Conservation (phyloP, 169 alveolate species). For the Prorocentrum cordatum region DNA sequence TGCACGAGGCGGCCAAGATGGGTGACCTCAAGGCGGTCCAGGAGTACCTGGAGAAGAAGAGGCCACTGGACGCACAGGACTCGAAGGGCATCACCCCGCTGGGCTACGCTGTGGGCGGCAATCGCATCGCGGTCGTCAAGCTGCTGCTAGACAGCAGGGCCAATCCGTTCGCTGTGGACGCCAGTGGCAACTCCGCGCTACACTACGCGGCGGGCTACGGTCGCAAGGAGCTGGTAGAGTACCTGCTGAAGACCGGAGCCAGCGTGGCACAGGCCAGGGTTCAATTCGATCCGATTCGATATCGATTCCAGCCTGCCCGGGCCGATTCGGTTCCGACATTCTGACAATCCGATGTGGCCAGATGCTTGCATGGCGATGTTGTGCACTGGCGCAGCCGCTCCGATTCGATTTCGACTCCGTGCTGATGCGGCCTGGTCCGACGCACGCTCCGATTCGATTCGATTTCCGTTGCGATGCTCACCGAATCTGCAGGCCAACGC, state of each 20-base stretch:
- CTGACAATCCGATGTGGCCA: too few relatives aligned
- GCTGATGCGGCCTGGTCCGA: too few relatives aligned
- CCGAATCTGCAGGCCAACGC: conserved; percentile 49
- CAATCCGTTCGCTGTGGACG: conserved; percentile 44
- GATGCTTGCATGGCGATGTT: too few relatives aligned
- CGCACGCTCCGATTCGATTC: too few relatives aligned
- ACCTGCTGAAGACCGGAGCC: conserved; percentile 6
- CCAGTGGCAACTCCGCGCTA: conserved; percentile 31
- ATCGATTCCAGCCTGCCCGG: too few relatives aligned
- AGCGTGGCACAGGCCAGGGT: too few relatives aligned
- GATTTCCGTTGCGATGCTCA: too few relatives aligned
- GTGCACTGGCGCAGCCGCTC: too few relatives aligned
- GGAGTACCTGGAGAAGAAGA: conserved; percentile 15
- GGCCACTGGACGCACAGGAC: not conserved
- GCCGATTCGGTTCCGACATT: too few relatives aligned
- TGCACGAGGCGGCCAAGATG: conserved; percentile 65
- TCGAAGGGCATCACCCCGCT: conserved; percentile 45
- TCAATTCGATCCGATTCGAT: too few relatives aligned
- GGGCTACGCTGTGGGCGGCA: conserved; percentile 56
- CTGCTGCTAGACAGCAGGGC: conserved; percentile 40
- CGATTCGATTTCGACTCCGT: too few relatives aligned
- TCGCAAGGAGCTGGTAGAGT: conserved; percentile 49
- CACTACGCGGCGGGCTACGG: conserved; percentile 67
- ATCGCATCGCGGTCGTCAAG: conserved; percentile 58
- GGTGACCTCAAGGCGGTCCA: conserved; percentile 28